A percentile compares a stretch with the other conserved stretches of the same genome.
Conservation (phyloP, 441 rosid genomes). For the Populus hybrid region DNA sequence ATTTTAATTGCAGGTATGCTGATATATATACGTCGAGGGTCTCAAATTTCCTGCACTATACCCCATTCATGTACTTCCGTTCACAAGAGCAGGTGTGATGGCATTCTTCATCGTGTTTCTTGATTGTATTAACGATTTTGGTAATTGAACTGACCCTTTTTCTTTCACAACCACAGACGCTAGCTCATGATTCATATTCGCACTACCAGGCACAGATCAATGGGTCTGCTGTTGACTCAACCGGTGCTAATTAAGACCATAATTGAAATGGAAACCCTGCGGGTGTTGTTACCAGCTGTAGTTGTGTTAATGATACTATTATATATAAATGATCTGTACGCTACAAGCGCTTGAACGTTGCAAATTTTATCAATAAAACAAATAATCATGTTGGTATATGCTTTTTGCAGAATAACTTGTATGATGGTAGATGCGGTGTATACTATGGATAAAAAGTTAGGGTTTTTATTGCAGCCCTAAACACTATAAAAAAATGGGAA, state of each 20-base stretch:
- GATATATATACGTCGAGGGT: constrained; percentile 93
- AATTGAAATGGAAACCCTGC: background rate
- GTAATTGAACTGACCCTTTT: background rate
- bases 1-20: constrained; percentile 63
- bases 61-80: constrained; percentile 91
- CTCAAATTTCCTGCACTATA: constrained; percentile 78
- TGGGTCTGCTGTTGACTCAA: constrained; percentile 16
- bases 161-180: constrained; percentile 50
- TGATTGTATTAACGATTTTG: background rate
- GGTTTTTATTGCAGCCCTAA: background rate
- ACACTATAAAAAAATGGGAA: no score
- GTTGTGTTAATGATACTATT: background rate
- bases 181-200: constrained; percentile 67
- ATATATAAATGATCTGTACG: background rate
- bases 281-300: background rate
- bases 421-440: background rate
- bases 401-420: no score
- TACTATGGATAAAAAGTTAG: background rate
- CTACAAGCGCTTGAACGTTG: background rate
- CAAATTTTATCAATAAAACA: background rate
- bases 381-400: background rate
- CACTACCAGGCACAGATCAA: constrained; percentile 30
- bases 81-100: constrained; percentile 82
- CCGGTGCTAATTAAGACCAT: background rate
- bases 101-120: background rate